A percentile compares a stretch with the other conserved stretches of the same genome.
phyloP scores from a whole-genome alignment of 1,139 yeast species.

The Neolecta irregularis region DNA sequence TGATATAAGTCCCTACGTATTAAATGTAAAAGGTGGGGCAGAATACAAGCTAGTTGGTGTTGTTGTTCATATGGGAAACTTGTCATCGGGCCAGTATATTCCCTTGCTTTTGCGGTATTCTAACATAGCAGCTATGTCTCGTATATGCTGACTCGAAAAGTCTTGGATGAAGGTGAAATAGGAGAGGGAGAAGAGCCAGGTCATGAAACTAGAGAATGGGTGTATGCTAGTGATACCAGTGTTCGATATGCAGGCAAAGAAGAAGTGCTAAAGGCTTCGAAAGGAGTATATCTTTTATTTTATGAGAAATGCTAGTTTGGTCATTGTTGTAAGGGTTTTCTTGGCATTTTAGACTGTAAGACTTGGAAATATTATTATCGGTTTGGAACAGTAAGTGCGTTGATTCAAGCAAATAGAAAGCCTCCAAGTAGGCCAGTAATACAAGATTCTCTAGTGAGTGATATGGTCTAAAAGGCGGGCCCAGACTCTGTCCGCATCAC shows the following conservation, averaged over 20 bases:
- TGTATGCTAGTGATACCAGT: conserved; percentile 12
- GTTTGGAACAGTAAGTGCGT: too few relatives aligned
- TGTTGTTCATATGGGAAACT: conserved; percentile 13
- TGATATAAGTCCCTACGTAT: conserved; percentile 11
- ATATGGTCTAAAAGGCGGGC: too few relatives aligned
- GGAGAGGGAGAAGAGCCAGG: conserved; percentile 5
- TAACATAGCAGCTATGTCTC: conserved; percentile 5
- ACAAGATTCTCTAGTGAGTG: too few relatives aligned
- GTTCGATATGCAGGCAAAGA: conserved; percentile 11
- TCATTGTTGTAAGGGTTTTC: too few relatives aligned
- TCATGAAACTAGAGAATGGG: conserved; percentile 11
- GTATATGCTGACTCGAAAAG: conserved; percentile 10
- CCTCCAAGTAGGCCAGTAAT: too few relatives aligned
- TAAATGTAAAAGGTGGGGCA: conserved; percentile 1
- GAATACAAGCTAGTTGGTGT: conserved; percentile 12
- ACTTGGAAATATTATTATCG: too few relatives aligned
- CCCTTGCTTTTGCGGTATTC: neutral
- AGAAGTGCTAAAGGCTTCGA: conserved; percentile 10
- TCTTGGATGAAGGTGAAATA: conserved; percentile 1
- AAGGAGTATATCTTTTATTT: conserved; percentile 12
- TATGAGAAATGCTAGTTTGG: too few relatives aligned
- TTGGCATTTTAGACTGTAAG: too few relatives aligned
- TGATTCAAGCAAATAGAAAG: too few relatives aligned
- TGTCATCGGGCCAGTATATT: conserved; percentile 12
- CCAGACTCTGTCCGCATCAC: too few relatives aligned